phyloP scores from a whole-genome alignment of 2,329 filamentous ascomycete species.

The Colletotrichum euphorbiae region DNA sequence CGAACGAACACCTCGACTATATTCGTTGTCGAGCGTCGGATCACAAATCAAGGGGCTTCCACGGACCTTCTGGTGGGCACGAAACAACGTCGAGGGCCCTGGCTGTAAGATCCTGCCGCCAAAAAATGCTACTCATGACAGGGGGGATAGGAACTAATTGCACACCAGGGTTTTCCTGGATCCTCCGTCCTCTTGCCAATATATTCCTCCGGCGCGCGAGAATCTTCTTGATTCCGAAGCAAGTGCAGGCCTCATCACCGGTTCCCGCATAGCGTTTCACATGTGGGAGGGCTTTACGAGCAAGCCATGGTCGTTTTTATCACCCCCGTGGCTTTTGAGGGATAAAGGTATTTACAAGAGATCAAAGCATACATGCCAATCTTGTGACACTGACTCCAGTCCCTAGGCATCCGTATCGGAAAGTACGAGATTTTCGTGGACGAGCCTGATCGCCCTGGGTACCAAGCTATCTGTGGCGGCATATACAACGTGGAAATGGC shows the following conservation, averaged over 20 bases:
- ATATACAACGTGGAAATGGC: slow-evolving; percentile 4
- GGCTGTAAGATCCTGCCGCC: neutral
- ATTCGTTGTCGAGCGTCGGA: neutral
- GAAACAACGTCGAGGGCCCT: neutral
- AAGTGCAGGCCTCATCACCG: neutral
- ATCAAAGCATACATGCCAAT: neutral
- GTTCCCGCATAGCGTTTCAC: neutral
- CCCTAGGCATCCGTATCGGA: slow-evolving; percentile 3
- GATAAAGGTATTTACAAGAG: neutral
- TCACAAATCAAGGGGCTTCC: neutral
- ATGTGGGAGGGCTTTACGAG: slow-evolving; percentile 19
- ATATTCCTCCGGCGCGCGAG: neutral
- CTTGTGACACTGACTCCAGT: neutral
- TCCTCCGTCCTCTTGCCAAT: neutral
- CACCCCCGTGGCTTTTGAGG: slow-evolving; percentile 1
- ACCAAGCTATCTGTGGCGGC: neutral
- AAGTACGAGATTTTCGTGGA: neutral
- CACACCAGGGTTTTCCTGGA: neutral
- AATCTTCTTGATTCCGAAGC: neutral
- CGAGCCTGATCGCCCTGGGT: neutral
- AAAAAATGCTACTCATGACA: no score
- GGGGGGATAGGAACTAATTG: neutral
- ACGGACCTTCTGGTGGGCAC: no score
- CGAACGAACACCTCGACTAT: neutral
- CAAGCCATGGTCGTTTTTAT: slow-evolving; percentile 7